A percentile compares a stretch with the other conserved stretches of the same genome.
Conservation (phyloP, 1,284 basidiomycete genomes). For the Pholiota adiposa region DNA sequence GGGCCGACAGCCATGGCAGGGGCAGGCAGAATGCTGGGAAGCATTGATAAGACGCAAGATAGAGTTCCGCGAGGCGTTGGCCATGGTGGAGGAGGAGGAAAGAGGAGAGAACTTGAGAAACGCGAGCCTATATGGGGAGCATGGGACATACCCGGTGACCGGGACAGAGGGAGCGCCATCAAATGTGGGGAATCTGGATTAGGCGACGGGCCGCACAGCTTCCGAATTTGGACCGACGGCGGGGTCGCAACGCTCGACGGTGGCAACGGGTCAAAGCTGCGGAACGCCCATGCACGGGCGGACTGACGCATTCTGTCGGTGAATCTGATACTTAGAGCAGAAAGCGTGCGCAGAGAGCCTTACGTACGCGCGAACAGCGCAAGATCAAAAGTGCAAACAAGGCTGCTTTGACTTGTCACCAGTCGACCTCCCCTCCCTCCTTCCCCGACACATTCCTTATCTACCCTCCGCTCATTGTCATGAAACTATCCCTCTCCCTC, state of each 20-base stretch:
- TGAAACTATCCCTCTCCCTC: constrained; percentile 37
- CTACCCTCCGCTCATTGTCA: constrained; percentile 27
- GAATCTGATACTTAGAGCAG: neutral
- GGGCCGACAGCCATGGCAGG: constrained; percentile 71
- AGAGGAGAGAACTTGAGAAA: constrained; percentile 13
- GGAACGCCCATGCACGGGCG: neutral
- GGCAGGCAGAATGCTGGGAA: constrained; percentile 73
- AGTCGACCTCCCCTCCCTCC: constrained; percentile 15
- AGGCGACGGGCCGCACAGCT: neutral
- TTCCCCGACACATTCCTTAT: constrained; percentile 24
- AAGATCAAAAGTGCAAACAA: constrained; percentile 14
- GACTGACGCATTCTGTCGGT: neutral
- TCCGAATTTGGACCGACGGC: neutral
- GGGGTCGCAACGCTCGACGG: neutral
- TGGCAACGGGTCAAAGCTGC: constrained; percentile 1
- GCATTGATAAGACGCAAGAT: constrained; percentile 75
- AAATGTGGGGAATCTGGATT: constrained; percentile 11
- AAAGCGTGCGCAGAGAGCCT: neutral
- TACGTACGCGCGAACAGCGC: neutral
- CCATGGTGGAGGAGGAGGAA: constrained; percentile 44
- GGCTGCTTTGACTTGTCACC: neutral
- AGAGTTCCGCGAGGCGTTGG: constrained; percentile 58
- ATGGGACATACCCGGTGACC: constrained; percentile 1
- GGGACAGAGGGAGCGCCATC: neutral
- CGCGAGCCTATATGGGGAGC: neutral